A percentile compares a stretch with the other conserved stretches of the same genome.
These are phyloP conservation scores for Penicillium antarcticum DNA, from an alignment of 495 filamentous ascomycete genomes.

Conservation along the genomic window DNA sequence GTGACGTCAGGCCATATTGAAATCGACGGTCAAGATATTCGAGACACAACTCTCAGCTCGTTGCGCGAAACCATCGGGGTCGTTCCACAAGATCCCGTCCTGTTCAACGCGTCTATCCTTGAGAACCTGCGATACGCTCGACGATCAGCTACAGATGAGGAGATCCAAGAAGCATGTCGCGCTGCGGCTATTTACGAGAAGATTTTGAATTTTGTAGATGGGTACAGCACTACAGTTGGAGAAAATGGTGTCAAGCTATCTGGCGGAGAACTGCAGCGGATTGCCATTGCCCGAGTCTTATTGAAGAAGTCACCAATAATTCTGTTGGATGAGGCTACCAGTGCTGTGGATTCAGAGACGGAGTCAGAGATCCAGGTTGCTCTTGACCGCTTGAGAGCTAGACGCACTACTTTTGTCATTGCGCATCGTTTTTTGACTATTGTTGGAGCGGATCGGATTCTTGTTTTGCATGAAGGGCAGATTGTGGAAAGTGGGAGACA, in stretches of 20 bases:
- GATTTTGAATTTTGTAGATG: slow-evolving; percentile 61
- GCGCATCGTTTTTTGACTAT: slow-evolving; percentile 79
- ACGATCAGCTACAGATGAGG: slow-evolving; percentile 56
- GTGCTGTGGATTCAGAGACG: slow-evolving; percentile 51
- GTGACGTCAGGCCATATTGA: slow-evolving; percentile 57
- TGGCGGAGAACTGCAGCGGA: slow-evolving; percentile 70
- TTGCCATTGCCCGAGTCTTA: slow-evolving; percentile 66
- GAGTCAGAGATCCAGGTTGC: slow-evolving; percentile 48
- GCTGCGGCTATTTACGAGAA: slow-evolving; percentile 67
- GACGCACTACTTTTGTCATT: slow-evolving; percentile 33
- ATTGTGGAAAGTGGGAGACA: slow-evolving; percentile 80
- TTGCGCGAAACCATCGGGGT: slow-evolving; percentile 66
- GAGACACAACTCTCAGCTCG: slow-evolving; percentile 62
- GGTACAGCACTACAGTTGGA: slow-evolving; percentile 59
- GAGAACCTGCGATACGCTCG: slow-evolving; percentile 71
- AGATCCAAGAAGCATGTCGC: slow-evolving; percentile 67
- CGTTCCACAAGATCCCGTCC: slow-evolving; percentile 62
- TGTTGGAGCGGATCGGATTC: slow-evolving; percentile 78
- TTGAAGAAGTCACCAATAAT: slow-evolving; percentile 48
- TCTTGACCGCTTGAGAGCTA: slow-evolving; percentile 27
- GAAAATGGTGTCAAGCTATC: slow-evolving; percentile 66
- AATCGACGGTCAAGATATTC: slow-evolving; percentile 75
- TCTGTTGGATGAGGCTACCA: slow-evolving; percentile 57
- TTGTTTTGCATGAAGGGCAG: slow-evolving; percentile 72
- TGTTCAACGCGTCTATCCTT: slow-evolving; percentile 73